A percentile compares a stretch with the other conserved stretches of the same genome.
These are phyloP conservation scores for Linum trigynum DNA, from an alignment of 345 rosid genomes.

Conservation along the genomic window DNA sequence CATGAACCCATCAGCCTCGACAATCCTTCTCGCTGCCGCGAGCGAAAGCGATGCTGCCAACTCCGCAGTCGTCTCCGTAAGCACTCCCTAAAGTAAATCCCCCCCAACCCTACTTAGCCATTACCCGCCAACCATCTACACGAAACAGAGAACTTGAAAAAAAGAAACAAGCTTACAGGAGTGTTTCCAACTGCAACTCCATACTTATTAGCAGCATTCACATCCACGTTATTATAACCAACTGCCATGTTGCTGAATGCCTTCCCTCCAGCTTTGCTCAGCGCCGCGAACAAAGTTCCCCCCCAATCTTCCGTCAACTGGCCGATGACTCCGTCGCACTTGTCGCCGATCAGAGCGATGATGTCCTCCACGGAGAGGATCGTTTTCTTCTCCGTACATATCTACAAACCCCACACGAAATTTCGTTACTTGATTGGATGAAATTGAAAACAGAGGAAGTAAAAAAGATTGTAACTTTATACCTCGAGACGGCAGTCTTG, in stretches of 20 bases:
- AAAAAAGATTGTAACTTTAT: slow-evolving; percentile 2
- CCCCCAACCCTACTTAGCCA: background rate
- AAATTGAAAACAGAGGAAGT: background rate
- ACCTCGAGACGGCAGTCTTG: slow-evolving; percentile 96
- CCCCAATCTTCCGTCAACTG: slow-evolving; percentile 98
- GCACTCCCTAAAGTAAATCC: slow-evolving; percentile 56
- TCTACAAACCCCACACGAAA: slow-evolving; percentile 24
- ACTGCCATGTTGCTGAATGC: slow-evolving; percentile 99
- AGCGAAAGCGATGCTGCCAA: slow-evolving; percentile 89
- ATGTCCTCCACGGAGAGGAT: slow-evolving; percentile 90
- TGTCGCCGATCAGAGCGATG: slow-evolving; percentile 69
- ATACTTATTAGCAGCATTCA: slow-evolving; percentile 85
- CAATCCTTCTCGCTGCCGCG: slow-evolving; percentile 89
- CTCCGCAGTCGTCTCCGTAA: slow-evolving; percentile 95
- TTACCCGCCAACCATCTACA: background rate
- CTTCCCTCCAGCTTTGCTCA: slow-evolving; percentile 86
- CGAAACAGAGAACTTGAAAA: background rate
- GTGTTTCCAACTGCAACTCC: slow-evolving; percentile 94
- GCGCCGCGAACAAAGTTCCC: slow-evolving; percentile 75
- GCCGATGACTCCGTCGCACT: slow-evolving; percentile 92
- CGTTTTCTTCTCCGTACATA: slow-evolving; percentile 89
- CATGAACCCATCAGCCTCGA: slow-evolving; percentile 96
- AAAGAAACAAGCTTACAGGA: slow-evolving; percentile 43
- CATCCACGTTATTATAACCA: slow-evolving; percentile 95
- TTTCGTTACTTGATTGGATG: too few relatives aligned